Percentiles rank a stretch among this genome's conserved stretches.
phyloP scores from a whole-genome alignment of 352 stramenopile species.

The Peronosclerospora sorghi region DNA sequence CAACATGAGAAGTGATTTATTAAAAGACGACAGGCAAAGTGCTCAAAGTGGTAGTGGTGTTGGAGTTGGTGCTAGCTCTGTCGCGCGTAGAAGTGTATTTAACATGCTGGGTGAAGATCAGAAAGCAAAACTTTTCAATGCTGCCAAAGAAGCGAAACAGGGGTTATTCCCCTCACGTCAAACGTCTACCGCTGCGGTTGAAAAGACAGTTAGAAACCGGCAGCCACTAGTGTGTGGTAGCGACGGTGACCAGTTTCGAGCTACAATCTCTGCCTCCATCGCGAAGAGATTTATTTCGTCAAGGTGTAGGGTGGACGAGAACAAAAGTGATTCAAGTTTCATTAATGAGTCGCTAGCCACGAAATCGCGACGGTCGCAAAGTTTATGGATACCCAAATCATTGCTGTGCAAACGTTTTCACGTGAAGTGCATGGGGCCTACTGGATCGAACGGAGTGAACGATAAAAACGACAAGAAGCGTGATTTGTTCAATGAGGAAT shows the following conservation, averaged over 20 bases:
- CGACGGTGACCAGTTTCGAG: conserved; percentile 40
- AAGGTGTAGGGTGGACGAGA: conserved; percentile 7
- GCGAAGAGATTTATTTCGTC: conserved; percentile 68
- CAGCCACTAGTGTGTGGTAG: conserved; percentile 28
- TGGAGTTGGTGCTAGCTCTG: neutral
- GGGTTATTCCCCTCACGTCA: neutral
- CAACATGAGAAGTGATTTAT: conserved; percentile 31
- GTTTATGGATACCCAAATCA: conserved; percentile 47
- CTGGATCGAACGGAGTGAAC: conserved; percentile 10
- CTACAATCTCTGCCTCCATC: conserved; percentile 72
- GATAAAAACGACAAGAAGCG: conserved; percentile 18
- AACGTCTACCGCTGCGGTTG: neutral
- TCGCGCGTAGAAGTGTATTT: conserved; percentile 37
- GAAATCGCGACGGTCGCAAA: conserved; percentile 37
- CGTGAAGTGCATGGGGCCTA: conserved; percentile 44
- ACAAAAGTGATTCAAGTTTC: neutral
- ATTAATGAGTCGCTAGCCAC: conserved; percentile 12
- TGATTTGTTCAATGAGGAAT: conserved; percentile 59
- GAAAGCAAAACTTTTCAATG: conserved; percentile 32
- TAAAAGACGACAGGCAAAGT: conserved; percentile 14
- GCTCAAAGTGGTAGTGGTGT: neutral
- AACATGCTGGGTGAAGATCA: conserved; percentile 39
- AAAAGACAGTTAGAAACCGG: conserved; percentile 12
- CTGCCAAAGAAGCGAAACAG: conserved; percentile 26
- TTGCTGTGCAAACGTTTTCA: conserved; percentile 79